phyloP scores from a whole-genome alignment of 2,329 filamentous ascomycete genomes.

The Trichophyton schoenleinii region DNA sequence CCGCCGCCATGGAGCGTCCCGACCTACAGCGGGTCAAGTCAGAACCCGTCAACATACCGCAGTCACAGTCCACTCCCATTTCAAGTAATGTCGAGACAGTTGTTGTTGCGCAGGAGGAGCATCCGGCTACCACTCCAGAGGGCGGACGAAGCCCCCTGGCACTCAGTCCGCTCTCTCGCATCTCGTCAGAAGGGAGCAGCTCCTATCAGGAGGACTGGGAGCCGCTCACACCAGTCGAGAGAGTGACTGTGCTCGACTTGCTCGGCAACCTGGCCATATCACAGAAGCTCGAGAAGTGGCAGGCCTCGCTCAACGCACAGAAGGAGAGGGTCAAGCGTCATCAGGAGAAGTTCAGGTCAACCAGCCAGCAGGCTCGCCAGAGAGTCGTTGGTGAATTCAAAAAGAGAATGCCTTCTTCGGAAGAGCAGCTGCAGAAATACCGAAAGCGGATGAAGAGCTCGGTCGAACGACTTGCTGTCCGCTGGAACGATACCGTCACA shows the following conservation, averaged over 20 bases:
- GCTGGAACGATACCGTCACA: conserved; percentile 80
- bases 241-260: conserved; percentile 80
- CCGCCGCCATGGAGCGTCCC: not conserved
- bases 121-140: not conserved
- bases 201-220: conserved; percentile 86
- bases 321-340: conserved; percentile 75
- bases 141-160: not conserved
- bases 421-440: conserved; percentile 88
- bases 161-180: conserved; percentile 47
- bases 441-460: conserved; percentile 72
- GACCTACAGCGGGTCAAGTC: not conserved
- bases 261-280: conserved; percentile 85
- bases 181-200: conserved; percentile 55
- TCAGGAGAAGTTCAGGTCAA: conserved; percentile 64
- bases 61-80: not conserved
- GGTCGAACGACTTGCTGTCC: conserved; percentile 72
- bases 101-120: not conserved
- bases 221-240: conserved; percentile 73
- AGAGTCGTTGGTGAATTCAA: conserved; percentile 90
- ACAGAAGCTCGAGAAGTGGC: conserved; percentile 80
- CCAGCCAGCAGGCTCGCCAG: conserved; percentile 66
- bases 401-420: conserved; percentile 68
- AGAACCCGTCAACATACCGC: conserved; percentile 10
- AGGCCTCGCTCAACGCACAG: conserved; percentile 68
- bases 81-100: not conserved